Percentiles rank a stretch among this genome's conserved stretches.
phyloP scores from a whole-genome alignment of 1,284 basidiomycete genomes.

The Ceratobasidium sp. region DNA sequence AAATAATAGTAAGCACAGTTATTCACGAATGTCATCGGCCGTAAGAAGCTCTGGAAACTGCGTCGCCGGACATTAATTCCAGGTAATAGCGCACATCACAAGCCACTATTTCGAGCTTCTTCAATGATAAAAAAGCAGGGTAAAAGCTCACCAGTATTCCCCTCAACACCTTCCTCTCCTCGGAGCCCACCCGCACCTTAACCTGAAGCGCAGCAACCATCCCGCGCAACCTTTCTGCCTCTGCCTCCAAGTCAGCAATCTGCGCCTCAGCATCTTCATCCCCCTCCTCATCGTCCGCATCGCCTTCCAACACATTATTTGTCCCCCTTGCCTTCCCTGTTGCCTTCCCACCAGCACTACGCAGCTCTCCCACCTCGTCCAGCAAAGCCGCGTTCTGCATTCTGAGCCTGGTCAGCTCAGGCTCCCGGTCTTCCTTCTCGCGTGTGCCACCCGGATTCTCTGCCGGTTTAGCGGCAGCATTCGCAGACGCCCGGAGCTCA shows the following conservation, averaged over 20 bases:
- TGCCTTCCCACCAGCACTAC: slow-evolving; percentile 50
- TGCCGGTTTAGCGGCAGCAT: background rate
- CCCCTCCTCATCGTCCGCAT: slow-evolving; percentile 61
- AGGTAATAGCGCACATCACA: too few species aligned
- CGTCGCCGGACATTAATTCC: too few species aligned
- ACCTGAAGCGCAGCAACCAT: slow-evolving; percentile 60
- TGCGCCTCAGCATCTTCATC: slow-evolving; percentile 56
- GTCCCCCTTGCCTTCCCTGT: slow-evolving; percentile 64
- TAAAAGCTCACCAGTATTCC: slow-evolving; percentile 65
- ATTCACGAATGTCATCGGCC: too few species aligned
- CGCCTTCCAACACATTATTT: slow-evolving; percentile 67
- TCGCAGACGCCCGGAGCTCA: slow-evolving; percentile 9
- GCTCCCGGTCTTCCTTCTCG: slow-evolving; percentile 66
- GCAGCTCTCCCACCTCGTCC: slow-evolving; percentile 61
- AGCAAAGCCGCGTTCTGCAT: slow-evolving; percentile 67
- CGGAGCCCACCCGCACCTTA: slow-evolving; percentile 61
- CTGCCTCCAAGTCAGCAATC: slow-evolving; percentile 55
- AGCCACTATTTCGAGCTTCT: too few species aligned
- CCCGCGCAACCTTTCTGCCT: slow-evolving; percentile 54
- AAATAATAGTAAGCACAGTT: too few species aligned
- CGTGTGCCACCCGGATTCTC: slow-evolving; percentile 62
- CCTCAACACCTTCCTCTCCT: slow-evolving; percentile 69
- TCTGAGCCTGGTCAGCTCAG: slow-evolving; percentile 66
- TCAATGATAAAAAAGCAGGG: slow-evolving; percentile 14
- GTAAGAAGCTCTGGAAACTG: too few species aligned